phyloP scores from a whole-genome alignment of 345 rosid genomes.

The Euphorbia tirucalli region DNA sequence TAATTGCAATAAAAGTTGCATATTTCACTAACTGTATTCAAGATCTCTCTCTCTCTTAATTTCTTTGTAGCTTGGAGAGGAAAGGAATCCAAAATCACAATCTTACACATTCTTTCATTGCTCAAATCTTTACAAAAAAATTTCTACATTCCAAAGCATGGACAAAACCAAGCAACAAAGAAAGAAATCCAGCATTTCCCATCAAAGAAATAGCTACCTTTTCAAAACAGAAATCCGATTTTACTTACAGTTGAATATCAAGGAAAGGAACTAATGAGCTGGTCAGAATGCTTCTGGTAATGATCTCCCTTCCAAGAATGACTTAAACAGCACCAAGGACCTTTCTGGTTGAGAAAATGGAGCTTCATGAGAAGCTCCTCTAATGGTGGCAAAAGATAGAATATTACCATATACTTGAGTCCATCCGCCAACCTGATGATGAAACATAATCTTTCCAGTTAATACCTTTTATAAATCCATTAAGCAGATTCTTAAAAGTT shows the following conservation, averaged over 20 bases:
- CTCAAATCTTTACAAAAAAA: constrained; percentile 23
- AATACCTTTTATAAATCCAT: neutral
- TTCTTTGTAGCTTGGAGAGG: neutral
- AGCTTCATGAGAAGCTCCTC: constrained; percentile 42
- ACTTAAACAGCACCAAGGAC: constrained; percentile 32
- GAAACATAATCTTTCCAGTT: neutral
- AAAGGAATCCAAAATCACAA: neutral
- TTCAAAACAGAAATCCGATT: constrained; percentile 15
- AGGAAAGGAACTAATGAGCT: constrained; percentile 16
- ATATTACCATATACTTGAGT: constrained; percentile 47
- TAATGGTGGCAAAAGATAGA: constrained; percentile 48
- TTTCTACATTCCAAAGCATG: constrained; percentile 25
- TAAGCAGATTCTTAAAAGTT: neutral
- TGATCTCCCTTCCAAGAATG: constrained; percentile 25
- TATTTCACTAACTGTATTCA: neutral
- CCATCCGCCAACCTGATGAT: constrained; percentile 70
- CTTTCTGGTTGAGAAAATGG: constrained; percentile 37
- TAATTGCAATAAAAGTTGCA: neutral
- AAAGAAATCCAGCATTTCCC: constrained; percentile 28
- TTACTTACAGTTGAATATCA: constrained; percentile 32
- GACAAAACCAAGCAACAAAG: constrained; percentile 19
- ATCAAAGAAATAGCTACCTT: constrained; percentile 15
- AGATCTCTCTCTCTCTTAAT: neutral
- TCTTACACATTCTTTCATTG: constrained; percentile 9
- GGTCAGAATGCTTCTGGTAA: constrained; percentile 51